Evolutionary conservation across 208 protist genomes (phyloP).

Genomic region (Borovskyia barvae): DNA sequence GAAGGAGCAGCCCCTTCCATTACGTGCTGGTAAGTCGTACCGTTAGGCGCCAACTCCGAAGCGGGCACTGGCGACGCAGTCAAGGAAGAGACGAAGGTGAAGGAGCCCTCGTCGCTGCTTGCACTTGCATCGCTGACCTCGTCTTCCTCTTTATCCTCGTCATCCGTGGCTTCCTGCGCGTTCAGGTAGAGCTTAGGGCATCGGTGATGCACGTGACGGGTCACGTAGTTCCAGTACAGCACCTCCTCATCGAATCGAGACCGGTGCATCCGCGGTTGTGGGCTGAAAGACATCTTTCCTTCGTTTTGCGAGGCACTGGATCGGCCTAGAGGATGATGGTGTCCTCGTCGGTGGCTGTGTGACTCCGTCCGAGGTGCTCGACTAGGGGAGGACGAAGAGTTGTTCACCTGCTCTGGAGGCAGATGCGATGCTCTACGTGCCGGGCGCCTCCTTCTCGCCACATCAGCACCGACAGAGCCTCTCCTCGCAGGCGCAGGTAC

Average conservation of each 20-base stretch:
- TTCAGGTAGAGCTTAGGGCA: conserved; percentile 51
- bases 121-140: conserved; percentile 16
- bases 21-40: background rate
- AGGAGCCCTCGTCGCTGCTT: conserved; percentile 6
- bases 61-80: background rate
- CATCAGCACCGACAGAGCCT: background rate
- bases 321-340: conserved; percentile 1
- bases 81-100: conserved; percentile 7
- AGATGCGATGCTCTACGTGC: too few species aligned
- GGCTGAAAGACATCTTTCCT: conserved; percentile 4
- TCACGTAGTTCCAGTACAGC: conserved; percentile 40
- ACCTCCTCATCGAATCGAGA: conserved; percentile 26
- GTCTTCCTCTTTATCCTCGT: conserved; percentile 26
- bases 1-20: background rate
- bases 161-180: conserved; percentile 27
- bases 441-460: background rate
- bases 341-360: background rate
- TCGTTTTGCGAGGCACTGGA: background rate
- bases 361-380: background rate
- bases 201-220: conserved; percentile 50
- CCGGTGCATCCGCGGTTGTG: conserved; percentile 7
- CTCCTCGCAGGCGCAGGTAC: background rate
- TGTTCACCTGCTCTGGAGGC: background rate
- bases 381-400: conserved; percentile 1
- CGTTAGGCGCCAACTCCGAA: background rate